phyloP scores from a whole-genome alignment of 805 yeast genomes.

The Barnettozyma siamensis region DNA sequence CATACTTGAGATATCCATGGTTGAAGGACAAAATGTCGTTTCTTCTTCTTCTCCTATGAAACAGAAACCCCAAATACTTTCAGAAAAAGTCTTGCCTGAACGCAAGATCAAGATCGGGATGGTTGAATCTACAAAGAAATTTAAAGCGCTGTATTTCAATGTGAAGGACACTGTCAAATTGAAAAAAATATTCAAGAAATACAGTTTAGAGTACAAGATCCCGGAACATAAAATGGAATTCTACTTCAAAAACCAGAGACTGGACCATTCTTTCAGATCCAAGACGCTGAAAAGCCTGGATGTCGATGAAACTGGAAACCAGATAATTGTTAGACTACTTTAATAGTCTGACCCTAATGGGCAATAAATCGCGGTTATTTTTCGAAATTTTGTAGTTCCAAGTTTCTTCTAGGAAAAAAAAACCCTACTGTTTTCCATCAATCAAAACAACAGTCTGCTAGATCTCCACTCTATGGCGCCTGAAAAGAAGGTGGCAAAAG shows the following conservation, averaged over 20 bases:
- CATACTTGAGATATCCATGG: conserved; percentile 26
- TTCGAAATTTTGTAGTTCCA: too few species aligned
- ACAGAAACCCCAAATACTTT: not conserved
- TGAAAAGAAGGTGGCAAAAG: not conserved
- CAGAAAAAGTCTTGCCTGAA: not conserved
- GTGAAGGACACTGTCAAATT: not conserved
- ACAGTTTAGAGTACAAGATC: not conserved
- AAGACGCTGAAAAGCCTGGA: not conserved
- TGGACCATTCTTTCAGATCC: not conserved
- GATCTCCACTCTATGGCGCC: not conserved
- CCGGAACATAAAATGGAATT: not conserved
- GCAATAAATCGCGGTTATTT: too few species aligned
- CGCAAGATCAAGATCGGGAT: conserved; percentile 30
- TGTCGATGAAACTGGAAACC: not conserved
- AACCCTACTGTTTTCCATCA: too few species aligned
- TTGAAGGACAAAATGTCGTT: conserved; percentile 19
- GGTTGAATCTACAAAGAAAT: conserved; percentile 25
- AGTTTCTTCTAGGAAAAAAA: too few species aligned
- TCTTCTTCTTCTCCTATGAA: not conserved
- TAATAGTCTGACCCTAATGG: too few species aligned
- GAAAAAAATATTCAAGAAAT: conserved; percentile 6
- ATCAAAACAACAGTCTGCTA: too few species aligned
- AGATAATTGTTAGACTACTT: not conserved
- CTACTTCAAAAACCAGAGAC: not conserved
- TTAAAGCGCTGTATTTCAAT: conserved; percentile 17